Conservation (phyloP, 176 grass and related monocot genomes). For the Puccinellia tenuiflora region DNA sequence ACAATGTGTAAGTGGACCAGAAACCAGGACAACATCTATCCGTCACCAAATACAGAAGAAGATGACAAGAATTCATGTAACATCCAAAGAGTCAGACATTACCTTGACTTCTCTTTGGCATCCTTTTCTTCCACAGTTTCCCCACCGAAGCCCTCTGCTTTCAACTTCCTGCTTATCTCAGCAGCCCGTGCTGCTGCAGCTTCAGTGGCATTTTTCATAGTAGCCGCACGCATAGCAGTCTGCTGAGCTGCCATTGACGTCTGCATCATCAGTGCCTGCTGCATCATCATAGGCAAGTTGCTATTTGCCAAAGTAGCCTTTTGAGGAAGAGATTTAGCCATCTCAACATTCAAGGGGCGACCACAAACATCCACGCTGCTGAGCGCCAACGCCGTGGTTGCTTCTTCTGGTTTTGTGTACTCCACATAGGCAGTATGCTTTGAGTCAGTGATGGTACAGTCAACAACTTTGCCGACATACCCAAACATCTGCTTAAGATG, state of each 20-base stretch:
- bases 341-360: slow-evolving; percentile 83
- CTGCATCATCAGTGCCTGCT: slow-evolving; percentile 84
- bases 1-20: neutral
- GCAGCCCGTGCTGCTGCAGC: slow-evolving; percentile 74
- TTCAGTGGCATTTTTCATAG: slow-evolving; percentile 94
- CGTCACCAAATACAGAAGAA: neutral
- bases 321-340: slow-evolving; percentile 79
- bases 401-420: slow-evolving; percentile 85
- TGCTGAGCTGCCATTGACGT: slow-evolving; percentile 65
- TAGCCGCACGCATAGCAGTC: slow-evolving; percentile 66
- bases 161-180: slow-evolving; percentile 94
- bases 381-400: slow-evolving; percentile 59
- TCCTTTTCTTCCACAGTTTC: slow-evolving; percentile 43
- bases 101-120: slow-evolving; percentile 59
- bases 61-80: neutral
- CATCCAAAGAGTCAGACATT: neutral
- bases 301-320: slow-evolving; percentile 56
- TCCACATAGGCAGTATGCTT: slow-evolving; percentile 88
- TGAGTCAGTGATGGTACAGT: slow-evolving; percentile 78
- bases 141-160: slow-evolving; percentile 59
- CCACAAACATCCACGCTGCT: slow-evolving; percentile 84
- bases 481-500: slow-evolving; percentile 91
- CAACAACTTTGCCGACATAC: slow-evolving; percentile 74
- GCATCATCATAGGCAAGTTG: slow-evolving; percentile 68
- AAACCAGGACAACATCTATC: neutral